Base-by-base conservation (phyloP, 345 rosid species). In the Salix viminalis region DNA sequence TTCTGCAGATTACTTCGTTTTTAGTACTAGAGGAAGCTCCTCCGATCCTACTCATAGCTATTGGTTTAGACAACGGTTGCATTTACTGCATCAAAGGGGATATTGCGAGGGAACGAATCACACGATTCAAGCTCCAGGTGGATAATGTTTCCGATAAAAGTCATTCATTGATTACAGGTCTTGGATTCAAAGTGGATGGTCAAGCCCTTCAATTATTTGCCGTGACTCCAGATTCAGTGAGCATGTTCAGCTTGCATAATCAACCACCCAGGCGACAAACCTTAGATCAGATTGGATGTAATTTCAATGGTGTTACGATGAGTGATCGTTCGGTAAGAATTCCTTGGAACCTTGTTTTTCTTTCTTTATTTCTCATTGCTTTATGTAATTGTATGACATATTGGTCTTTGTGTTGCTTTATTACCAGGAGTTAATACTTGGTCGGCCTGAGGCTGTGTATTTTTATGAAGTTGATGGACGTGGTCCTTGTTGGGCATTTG, bases 401-500 rank as follows among this genome's bases (percentile, higher is more conserved):
- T 42, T 66, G 56, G 37, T 69, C 75, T 76, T 28, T 28, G 11
- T 67, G 62, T 67, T 80, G 58, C 68, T 36, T 73, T 82, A 37
- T 81, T 65, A 50, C 76, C 88, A 96, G 99, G 98, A 96, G 83
- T 83, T 96, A 66, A 92, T 96, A 79, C 80, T 93, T 81, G 99
- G 99, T 70, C 88, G 95, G 66, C 93, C 94, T 37, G 99, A 96
- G 86, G 99, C 99, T 75, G 97, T 96, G 56, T 96, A 90, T 72
- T 93, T 96, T 84, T 96, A 92, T 50, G 98, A 96, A 80, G 89
- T 93, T 81, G 99, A 96, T 84, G 99, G 99, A 13, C 97, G 98
- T 39, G 99, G 98, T 82, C 99, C 99, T 41, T 96, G 99, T 82
- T 92, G 98, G 99, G 99, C 98, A 69, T 96, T 96, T 83, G 98